Evolutionary conservation across 768 basidiomycete genomes (phyloP), one percentile per base, ranked within the genome.

Genomic region (Pleurotus djamor): DNA sequence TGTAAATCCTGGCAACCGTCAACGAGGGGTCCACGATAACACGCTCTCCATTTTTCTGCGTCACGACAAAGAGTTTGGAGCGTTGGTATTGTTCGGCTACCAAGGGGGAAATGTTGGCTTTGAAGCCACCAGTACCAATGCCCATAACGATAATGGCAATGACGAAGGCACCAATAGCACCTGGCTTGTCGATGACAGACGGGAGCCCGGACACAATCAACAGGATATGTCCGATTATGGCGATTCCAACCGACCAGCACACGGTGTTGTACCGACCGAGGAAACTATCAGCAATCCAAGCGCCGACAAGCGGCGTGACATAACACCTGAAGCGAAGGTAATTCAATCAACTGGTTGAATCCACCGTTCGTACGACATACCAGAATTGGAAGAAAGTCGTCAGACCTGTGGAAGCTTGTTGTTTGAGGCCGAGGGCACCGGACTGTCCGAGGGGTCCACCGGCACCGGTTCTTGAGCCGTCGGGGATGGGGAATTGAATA

Each of bases 231-330:
- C 88, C 88, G 38, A 88, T 32, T 48, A 91, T 72, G 4, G 86
- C 84, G 54, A 92, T 72, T 4, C 54, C 73, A 44, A 88, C 79
- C 14, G 85, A 83, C 61, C 83, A 74, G 67, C 80, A 83, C 60
- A 92, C 77, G 5, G 91, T 92, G 71, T 88, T 88, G 80, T 80
- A 92, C 3, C 91, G 82, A 9, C 91, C 91, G 74, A 82, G 82
- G 63, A 85, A 78, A 4, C 86, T 82, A 68, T 92, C 89, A 13
- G 90, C 89, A 55, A 92, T 76, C 65, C 84, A 91, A 0, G 88
- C 90, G 12, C 89, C 89, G 10, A 83, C 69, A 4, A 91, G 74
- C 0, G 90, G 90, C 32, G 82, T 83, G 51, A 89, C 67, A 59
- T 87, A 89, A 48, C 83, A 81, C 85, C 85, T 86, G 65, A 33